Conservation (phyloP, 441 rosid genomes). For the Gossypium schwendimanii region DNA sequence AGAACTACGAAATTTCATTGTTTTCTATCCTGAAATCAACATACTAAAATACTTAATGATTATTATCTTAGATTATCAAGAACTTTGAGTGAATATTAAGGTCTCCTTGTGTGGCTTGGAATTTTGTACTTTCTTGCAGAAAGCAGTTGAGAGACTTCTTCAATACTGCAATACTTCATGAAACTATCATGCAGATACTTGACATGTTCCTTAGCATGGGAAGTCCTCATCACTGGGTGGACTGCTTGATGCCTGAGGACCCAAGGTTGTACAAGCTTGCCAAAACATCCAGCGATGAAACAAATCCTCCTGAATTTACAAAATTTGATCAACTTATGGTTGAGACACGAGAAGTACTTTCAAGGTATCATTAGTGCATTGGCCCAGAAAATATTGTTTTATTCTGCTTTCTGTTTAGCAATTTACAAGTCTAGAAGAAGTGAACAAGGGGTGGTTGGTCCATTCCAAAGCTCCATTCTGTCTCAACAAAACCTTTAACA, state of each 20-base stretch:
- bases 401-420: not conserved
- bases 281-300: constrained; percentile 23
- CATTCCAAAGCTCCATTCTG: not conserved
- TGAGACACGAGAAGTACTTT: constrained; percentile 64
- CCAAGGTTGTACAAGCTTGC: constrained; percentile 26
- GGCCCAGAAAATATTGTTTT: not conserved
- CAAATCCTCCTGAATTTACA: constrained; percentile 24
- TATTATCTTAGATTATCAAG: not conserved
- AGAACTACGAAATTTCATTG: constrained; percentile 11
- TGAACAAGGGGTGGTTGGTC: not conserved
- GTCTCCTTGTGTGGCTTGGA: constrained; percentile 9
- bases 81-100: not conserved
- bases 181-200: constrained; percentile 57
- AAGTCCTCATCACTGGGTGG: constrained; percentile 68
- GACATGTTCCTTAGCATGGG: constrained; percentile 63
- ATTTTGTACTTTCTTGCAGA: constrained; percentile 36
- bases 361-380: constrained; percentile 41
- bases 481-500: not conserved
- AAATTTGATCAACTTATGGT: constrained; percentile 76
- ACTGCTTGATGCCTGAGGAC: constrained; percentile 66
- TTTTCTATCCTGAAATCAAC: not conserved
- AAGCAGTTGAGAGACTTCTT: constrained; percentile 66
- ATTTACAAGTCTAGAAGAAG: not conserved
- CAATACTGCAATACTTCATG: constrained; percentile 39
- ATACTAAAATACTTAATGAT: not conserved